Evolutionary conservation across 192 early-diverging fungal species (phyloP), one percentile per base, ranked within the genome.

Genomic region (Coemansia sp.): DNA sequence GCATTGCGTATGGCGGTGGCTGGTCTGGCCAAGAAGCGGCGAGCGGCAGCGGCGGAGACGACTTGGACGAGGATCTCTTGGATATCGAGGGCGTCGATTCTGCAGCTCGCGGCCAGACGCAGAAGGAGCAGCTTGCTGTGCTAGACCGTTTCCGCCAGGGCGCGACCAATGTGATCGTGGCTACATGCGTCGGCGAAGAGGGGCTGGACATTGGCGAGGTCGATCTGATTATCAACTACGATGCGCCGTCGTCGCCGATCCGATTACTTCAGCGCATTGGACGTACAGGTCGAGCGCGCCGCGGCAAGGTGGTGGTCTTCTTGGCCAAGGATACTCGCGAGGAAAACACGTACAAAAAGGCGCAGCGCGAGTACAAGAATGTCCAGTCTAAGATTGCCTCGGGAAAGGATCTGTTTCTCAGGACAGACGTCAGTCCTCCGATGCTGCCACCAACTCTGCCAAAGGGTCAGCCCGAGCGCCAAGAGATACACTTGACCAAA

Each of bases 201-300:
- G 95, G 95, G 1, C 74, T 97, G 30, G 95, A 97, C 69, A 97
- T 97, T 82, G 95, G 93, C 52, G 93, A 97, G 55, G 88, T 97
- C 0, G 93, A 97, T 56, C 81, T 97, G 14, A 97, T 97, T 63
- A 74, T 95, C 23, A 93, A 92, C 75, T 97, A 89, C 61, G 93
- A 97, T 20, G 70, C 79, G 13, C 79, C 73, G 9, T 63, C 70
- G 11, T 82, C 79, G 51, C 79, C 79, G 13, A 77, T 82, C 55
- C 63, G 79, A 1, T 55, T 82, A 48, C 39, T 82, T 45, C 79
- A 82, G 53, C 71, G 79, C n/a, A 76, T 82, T 62, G 79, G 79
- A 6, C 67, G 79, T 18, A 82, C 79, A 16, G 79, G 79, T 10
- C 71, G 79, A 27, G 74, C 73, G 16, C 73, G 79, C 16, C 69